Conservation (phyloP, 371 early-diverging fungal species). For the Apophysomyces elegans region DNA sequence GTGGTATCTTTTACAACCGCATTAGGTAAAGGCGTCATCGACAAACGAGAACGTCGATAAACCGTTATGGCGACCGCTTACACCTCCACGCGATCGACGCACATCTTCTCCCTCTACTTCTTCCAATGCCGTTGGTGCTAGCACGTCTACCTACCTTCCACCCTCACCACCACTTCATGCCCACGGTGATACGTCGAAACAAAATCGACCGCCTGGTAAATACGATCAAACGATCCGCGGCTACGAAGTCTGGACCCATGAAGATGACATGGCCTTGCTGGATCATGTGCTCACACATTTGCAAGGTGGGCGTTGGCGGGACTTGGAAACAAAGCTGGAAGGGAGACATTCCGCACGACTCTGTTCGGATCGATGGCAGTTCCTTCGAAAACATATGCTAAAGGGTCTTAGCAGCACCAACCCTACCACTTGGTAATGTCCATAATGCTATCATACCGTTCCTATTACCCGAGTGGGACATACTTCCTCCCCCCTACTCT, state of each 20-base stretch:
- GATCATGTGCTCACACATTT: constrained; percentile 24
- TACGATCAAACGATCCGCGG: constrained; percentile 47
- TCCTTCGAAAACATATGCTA: constrained; percentile 19
- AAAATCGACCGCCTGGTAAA: constrained; percentile 21
- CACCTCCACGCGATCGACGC: constrained; percentile 22
- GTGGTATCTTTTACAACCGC: constrained; percentile 10
- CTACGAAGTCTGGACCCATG: constrained; percentile 38
- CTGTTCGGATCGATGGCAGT: constrained; percentile 28
- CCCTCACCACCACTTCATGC: constrained; percentile 5
- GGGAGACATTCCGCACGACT: constrained; percentile 26
- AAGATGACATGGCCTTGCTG: constrained; percentile 27
- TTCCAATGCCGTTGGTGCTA: not conserved
- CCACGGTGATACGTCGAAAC: not conserved
- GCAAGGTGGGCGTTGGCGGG: constrained; percentile 23
- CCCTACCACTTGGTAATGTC: not conserved
- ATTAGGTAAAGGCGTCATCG: constrained; percentile 8
- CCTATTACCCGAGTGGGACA: constrained; percentile 1
- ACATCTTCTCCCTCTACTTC: not conserved
- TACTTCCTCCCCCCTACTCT: not conserved
- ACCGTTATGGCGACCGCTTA: constrained; percentile 22
- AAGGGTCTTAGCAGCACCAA: constrained; percentile 11
- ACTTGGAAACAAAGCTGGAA: constrained; percentile 24
- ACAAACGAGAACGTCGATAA: not conserved
- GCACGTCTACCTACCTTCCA: not conserved
- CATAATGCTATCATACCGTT: not conserved